Evolutionary conservation across 2,329 filamentous ascomycete species (phyloP).

Genomic region (Leptodontidium sp.): DNA sequence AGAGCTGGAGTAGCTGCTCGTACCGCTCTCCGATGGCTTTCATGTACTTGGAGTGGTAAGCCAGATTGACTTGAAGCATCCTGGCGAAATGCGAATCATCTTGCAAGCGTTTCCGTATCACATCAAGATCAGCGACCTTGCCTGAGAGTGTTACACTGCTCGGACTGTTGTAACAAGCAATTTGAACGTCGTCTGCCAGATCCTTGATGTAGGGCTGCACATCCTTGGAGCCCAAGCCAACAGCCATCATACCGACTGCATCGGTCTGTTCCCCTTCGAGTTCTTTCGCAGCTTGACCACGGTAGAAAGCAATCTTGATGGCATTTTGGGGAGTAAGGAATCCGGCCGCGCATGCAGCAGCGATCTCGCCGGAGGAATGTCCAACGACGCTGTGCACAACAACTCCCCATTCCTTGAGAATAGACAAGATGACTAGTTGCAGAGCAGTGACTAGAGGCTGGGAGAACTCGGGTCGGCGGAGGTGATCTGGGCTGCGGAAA

Average conservation of each 20-base stretch:
- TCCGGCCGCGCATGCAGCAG: constrained; percentile 53
- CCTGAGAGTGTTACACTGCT: constrained; percentile 38
- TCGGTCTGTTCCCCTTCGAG: not conserved
- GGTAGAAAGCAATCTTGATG: constrained; percentile 54
- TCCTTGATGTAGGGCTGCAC: not conserved
- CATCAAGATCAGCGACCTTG: constrained; percentile 25
- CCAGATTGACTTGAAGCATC: constrained; percentile 36
- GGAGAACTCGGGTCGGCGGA: no score
- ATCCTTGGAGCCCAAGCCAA: not conserved
- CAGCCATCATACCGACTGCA: constrained; percentile 7
- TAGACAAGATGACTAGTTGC: no score
- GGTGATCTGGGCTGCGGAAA: no score
- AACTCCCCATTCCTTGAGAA: constrained; percentile 47
- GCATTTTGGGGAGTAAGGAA: constrained; percentile 45
- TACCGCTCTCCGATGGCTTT: not conserved
- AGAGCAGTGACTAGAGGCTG: no score
- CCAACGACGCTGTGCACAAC: constrained; percentile 50
- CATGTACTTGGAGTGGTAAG: constrained; percentile 47
- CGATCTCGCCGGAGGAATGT: constrained; percentile 57
- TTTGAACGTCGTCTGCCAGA: not conserved
- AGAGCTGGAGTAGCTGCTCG: not conserved
- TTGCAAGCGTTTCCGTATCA: constrained; percentile 33
- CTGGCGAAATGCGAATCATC: constrained; percentile 36
- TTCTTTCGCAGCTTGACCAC: constrained; percentile 29
- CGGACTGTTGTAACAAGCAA: constrained; percentile 22